Conservation (phyloP, 2,329 filamentous ascomycete genomes). For the Cladosporium oxysporum region DNA sequence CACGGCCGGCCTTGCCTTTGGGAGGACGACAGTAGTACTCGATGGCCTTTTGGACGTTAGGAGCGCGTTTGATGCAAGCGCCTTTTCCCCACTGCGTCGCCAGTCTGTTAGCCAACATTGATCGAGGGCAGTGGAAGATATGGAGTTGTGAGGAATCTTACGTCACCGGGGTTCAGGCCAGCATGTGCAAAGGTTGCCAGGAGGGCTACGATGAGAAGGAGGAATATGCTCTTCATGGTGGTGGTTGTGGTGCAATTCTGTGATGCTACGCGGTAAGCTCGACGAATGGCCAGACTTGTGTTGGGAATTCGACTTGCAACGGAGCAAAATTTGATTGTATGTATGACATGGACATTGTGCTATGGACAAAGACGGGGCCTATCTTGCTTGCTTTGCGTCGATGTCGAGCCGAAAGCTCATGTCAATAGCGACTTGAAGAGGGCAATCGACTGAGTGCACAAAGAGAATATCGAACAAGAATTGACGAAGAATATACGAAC, state of each 20-base stretch:
- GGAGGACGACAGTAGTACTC: conserved; percentile 5
- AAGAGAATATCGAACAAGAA: not conserved
- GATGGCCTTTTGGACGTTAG: conserved; percentile 13
- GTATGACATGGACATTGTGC: not conserved
- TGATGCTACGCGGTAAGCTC: not conserved
- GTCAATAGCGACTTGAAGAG: not conserved
- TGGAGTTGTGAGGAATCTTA: not conserved
- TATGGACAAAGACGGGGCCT: conserved; percentile 4
- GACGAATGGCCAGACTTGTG: not conserved
- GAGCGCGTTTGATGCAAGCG: conserved; percentile 12
- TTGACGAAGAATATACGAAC: not conserved
- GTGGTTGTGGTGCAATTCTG: not conserved
- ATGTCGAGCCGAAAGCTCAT: conserved; percentile 2
- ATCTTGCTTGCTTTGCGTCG: not conserved
- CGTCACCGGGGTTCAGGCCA: not conserved
- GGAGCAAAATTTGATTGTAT: not conserved
- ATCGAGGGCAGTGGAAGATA: not conserved
- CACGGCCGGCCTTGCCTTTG: not conserved
- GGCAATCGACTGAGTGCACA: not conserved
- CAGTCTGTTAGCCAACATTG: not conserved
- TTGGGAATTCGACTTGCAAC: not conserved
- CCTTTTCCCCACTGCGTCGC: conserved; percentile 4
- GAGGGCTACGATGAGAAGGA: conserved; percentile 2
- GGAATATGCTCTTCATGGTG: conserved; percentile 11
- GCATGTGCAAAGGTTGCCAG: not conserved